These are phyloP conservation scores for Chaetomium cochliodes DNA, from an alignment of 495 filamentous ascomycete genomes.

Conservation along the genomic window DNA sequence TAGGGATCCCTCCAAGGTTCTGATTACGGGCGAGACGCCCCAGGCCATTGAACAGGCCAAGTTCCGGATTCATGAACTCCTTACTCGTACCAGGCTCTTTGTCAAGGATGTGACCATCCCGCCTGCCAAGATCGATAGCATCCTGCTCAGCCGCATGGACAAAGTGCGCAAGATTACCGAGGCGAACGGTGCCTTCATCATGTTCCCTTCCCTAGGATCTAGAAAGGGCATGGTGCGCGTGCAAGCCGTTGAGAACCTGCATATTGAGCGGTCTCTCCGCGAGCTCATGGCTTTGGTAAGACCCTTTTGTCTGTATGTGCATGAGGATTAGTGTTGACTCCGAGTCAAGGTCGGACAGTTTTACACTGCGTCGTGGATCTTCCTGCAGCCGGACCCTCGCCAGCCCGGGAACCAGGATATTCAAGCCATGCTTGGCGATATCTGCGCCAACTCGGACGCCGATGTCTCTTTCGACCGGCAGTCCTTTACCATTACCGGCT, in stretches of 20 bases:
- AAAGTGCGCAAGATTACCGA: slow-evolving; percentile 98
- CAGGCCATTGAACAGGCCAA: slow-evolving; percentile 83
- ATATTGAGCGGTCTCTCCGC: slow-evolving; percentile 88
- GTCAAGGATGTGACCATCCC: slow-evolving; percentile 88
- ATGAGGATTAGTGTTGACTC: slow-evolving; percentile 34
- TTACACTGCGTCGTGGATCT: slow-evolving; percentile 96
- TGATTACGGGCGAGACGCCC: slow-evolving; percentile 82
- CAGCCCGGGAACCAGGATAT: slow-evolving; percentile 70
- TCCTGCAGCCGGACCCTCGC: slow-evolving; percentile 70
- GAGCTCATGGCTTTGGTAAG: slow-evolving; percentile 91
- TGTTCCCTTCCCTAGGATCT: slow-evolving; percentile 81
- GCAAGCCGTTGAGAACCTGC: slow-evolving; percentile 86
- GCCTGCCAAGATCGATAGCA: slow-evolving; percentile 86
- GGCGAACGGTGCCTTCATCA: slow-evolving; percentile 88
- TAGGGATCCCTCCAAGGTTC: slow-evolving; percentile 83
- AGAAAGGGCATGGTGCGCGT: slow-evolving; percentile 77
- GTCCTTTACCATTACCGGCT: slow-evolving; percentile 89
- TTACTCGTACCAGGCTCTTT: slow-evolving; percentile 72
- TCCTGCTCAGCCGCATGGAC: slow-evolving; percentile 85
- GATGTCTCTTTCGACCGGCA: slow-evolving; percentile 93
- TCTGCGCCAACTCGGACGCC: slow-evolving; percentile 92
- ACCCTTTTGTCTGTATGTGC: not conserved
- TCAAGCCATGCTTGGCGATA: slow-evolving; percentile 86
- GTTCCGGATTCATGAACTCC: slow-evolving; percentile 79
- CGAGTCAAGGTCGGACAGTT: slow-evolving; percentile 79